A percentile compares a stretch with the other conserved stretches of the same genome.
Evolutionary conservation across 208 protist genomes (phyloP).

Genomic region (Polymyxa betae): DNA sequence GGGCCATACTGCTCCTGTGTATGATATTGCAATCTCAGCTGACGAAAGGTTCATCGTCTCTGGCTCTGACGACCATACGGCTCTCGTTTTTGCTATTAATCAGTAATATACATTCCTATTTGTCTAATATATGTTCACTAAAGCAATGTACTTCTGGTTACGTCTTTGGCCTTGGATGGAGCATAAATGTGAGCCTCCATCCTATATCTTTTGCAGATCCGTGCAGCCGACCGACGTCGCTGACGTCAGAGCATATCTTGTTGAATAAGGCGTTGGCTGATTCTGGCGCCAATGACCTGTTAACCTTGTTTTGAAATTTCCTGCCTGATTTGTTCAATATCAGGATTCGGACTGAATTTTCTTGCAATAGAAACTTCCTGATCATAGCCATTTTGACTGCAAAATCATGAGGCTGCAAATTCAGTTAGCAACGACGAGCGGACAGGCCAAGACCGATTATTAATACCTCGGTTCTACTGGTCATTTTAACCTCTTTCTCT

Average conservation of each 20-base stretch:
- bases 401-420: neutral
- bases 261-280: neutral
- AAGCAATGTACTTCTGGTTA: neutral
- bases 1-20: constrained; percentile 28
- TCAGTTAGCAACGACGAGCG: neutral
- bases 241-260: neutral
- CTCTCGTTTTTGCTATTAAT: neutral
- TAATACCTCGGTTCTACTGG: neutral
- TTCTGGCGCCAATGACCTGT: neutral
- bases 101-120: neutral
- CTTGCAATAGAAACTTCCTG: neutral
- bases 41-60: constrained; percentile 19
- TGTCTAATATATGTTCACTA: neutral
- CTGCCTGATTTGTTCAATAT: neutral
- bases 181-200: neutral
- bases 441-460: neutral
- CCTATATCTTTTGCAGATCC: constrained; percentile 4
- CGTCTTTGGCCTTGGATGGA: neutral
- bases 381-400: neutral
- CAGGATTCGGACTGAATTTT: neutral
- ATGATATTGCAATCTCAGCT: constrained; percentile 17
- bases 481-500: neutral
- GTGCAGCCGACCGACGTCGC: constrained; percentile 14
- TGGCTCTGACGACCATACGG: neutral
- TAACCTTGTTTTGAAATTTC: neutral